These are phyloP conservation scores for Penicillium sp. DNA, from an alignment of 2,329 filamentous ascomycete genomes.

Conservation along the genomic window DNA sequence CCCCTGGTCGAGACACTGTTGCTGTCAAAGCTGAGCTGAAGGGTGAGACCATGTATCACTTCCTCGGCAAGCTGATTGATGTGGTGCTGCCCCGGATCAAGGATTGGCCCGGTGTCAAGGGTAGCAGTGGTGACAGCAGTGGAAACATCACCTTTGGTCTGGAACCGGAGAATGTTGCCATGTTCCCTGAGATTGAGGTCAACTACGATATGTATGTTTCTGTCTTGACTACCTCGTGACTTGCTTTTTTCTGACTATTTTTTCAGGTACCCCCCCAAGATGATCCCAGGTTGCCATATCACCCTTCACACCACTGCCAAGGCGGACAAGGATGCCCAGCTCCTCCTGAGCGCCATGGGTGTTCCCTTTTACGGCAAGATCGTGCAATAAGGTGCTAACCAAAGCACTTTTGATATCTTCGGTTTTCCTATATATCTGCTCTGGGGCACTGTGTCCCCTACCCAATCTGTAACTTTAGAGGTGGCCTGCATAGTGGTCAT, in stretches of 20 bases:
- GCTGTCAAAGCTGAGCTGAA: slow-evolving; percentile 72
- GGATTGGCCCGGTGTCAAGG: slow-evolving; percentile 81
- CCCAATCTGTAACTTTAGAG: slow-evolving; percentile 27
- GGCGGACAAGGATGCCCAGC: slow-evolving; percentile 76
- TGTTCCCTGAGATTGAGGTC: slow-evolving; percentile 90
- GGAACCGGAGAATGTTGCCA: slow-evolving; percentile 65
- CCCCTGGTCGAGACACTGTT: slow-evolving; percentile 62
- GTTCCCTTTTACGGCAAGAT: slow-evolving; percentile 79
- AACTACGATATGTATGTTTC: slow-evolving; percentile 80
- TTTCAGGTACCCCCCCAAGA: slow-evolving; percentile 58
- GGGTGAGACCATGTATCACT: slow-evolving; percentile 80
- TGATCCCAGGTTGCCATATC: slow-evolving; percentile 82
- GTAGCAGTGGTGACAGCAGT: slow-evolving; percentile 73
- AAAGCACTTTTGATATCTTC: background rate
- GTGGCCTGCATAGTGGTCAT: slow-evolving; percentile 23
- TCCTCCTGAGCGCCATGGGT: slow-evolving; percentile 68
- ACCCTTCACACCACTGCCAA: slow-evolving; percentile 78
- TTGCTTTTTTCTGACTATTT: slow-evolving; percentile 4
- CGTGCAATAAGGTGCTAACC: slow-evolving; percentile 41
- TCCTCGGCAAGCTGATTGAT: slow-evolving; percentile 83
- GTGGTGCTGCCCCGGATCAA: slow-evolving; percentile 92
- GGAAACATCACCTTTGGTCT: slow-evolving; percentile 87
- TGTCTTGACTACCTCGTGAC: background rate
- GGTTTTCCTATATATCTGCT: slow-evolving; percentile 2
- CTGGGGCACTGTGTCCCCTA: slow-evolving; percentile 10